A percentile compares a stretch with the other conserved stretches of the same genome.
Evolutionary conservation across 768 basidiomycete genomes (phyloP).

Genomic region (Lactarius deliciosus): DNA sequence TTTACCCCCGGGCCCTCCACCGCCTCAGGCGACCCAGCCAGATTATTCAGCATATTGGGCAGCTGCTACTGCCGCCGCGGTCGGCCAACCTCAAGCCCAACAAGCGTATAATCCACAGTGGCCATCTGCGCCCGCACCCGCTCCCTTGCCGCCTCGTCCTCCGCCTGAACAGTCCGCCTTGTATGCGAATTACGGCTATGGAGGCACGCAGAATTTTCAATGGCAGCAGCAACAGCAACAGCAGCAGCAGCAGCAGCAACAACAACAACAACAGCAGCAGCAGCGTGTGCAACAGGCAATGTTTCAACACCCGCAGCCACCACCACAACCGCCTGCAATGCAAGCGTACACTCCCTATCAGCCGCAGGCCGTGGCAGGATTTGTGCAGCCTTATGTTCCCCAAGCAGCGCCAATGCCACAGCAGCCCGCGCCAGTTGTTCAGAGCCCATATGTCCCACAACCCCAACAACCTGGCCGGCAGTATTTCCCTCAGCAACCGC

Average conservation of each 20-base stretch:
- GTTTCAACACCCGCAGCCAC: slow-evolving; percentile 51
- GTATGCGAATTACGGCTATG: slow-evolving; percentile 92
- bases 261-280: slow-evolving; percentile 67
- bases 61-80: slow-evolving; percentile 51
- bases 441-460: slow-evolving; percentile 36
- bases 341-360: slow-evolving; percentile 78
- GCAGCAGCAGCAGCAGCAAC: slow-evolving; percentile 36
- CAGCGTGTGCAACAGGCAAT: slow-evolving; percentile 50
- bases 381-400: slow-evolving; percentile 65
- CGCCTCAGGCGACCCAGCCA: slow-evolving; percentile 61
- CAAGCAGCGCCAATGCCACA: slow-evolving; percentile 56
- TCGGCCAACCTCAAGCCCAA: slow-evolving; percentile 51
- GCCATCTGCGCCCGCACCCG: slow-evolving; percentile 46
- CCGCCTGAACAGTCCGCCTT: slow-evolving; percentile 78
- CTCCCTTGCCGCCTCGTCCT: slow-evolving; percentile 51
- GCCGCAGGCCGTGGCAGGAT: slow-evolving; percentile 55
- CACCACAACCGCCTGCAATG: slow-evolving; percentile 53
- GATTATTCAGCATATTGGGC: slow-evolving; percentile 83
- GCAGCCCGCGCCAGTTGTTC: slow-evolving; percentile 45
- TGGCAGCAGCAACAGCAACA: slow-evolving; percentile 59
- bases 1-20: slow-evolving; percentile 77
- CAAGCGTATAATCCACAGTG: slow-evolving; percentile 65
- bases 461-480: slow-evolving; percentile 46
- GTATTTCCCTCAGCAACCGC: slow-evolving; percentile 45
- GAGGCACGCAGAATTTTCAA: slow-evolving; percentile 55